A percentile compares a stretch with the other conserved stretches of the same genome.
These are phyloP conservation scores for Fraxinus floribunda DNA, from an alignment of 305 asterid genomes.

Conservation along the genomic window DNA sequence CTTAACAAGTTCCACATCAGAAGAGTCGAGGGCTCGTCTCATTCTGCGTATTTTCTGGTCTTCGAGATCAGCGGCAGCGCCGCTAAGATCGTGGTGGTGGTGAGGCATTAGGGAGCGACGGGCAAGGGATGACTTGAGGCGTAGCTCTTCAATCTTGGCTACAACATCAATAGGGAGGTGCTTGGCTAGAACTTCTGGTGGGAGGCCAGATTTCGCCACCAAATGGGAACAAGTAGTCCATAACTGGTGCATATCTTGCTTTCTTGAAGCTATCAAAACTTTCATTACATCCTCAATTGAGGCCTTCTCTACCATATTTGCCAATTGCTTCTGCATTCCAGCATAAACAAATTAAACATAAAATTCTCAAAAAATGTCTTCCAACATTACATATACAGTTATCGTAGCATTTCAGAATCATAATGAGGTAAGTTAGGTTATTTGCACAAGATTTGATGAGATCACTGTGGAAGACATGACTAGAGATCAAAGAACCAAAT, in stretches of 20 bases:
- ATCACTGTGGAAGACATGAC: slow-evolving; percentile 73
- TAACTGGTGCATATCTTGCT: slow-evolving; percentile 84
- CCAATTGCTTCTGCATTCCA: slow-evolving; percentile 63
- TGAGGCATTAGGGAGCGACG: slow-evolving; percentile 51
- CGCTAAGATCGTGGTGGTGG: slow-evolving; percentile 44
- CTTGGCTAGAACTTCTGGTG: slow-evolving; percentile 75
- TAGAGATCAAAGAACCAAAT: slow-evolving; percentile 45
- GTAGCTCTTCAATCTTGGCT: slow-evolving; percentile 82
- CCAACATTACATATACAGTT: neutral
- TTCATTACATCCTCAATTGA: slow-evolving; percentile 96
- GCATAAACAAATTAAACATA: neutral
- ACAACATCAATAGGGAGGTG: slow-evolving; percentile 85
- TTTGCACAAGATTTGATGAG: slow-evolving; percentile 41
- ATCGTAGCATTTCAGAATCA: slow-evolving; percentile 12
- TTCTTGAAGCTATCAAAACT: slow-evolving; percentile 79
- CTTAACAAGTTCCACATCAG: slow-evolving; percentile 88
- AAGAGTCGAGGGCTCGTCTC: slow-evolving; percentile 92
- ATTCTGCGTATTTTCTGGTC: slow-evolving; percentile 85
- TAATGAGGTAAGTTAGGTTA: slow-evolving; percentile 56
- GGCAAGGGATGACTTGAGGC: slow-evolving; percentile 65
- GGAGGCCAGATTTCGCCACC: slow-evolving; percentile 90
- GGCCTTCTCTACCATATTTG: slow-evolving; percentile 86
- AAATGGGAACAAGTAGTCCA: slow-evolving; percentile 88
- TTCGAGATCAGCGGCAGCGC: slow-evolving; percentile 65
- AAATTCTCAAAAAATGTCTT: neutral